phyloP scores from a whole-genome alignment of 768 basidiomycete genomes.

The Terana coerulea region DNA sequence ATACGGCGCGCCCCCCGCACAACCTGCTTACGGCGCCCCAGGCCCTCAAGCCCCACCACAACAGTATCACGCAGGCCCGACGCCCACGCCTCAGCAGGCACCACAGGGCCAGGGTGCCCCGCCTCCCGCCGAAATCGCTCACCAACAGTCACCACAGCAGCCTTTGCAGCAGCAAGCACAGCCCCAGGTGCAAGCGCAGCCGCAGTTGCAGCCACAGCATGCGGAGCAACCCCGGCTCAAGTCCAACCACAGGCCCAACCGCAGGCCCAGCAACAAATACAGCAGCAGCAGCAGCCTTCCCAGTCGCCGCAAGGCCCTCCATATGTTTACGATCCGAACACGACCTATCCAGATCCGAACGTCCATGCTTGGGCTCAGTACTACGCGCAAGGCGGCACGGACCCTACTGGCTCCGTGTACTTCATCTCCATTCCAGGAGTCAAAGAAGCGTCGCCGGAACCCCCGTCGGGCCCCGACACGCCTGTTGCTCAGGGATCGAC shows the following conservation, averaged over 20 bases:
- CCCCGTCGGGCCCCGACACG: neutral
- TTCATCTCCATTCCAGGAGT: constrained; percentile 77
- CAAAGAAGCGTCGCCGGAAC: constrained; percentile 36
- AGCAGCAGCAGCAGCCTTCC: constrained; percentile 33
- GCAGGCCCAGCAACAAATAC: constrained; percentile 26
- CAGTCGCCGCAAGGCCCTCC: constrained; percentile 38
- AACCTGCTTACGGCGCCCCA: neutral
- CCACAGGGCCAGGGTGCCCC: constrained; percentile 2
- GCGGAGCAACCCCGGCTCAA: constrained; percentile 20
- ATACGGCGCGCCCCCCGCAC: constrained; percentile 8
- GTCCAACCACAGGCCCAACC: constrained; percentile 21
- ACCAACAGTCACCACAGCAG: constrained; percentile 28
- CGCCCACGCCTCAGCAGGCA: neutral
- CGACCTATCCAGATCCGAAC: constrained; percentile 72
- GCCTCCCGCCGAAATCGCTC: constrained; percentile 18
- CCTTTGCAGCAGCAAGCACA: constrained; percentile 31
- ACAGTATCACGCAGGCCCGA: neutral
- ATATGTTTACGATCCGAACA: constrained; percentile 57
- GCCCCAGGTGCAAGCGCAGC: constrained; percentile 26
- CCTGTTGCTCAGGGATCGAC: neutral
- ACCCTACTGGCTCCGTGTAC: constrained; percentile 73
- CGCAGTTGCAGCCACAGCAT: constrained; percentile 19
- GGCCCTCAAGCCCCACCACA: neutral
- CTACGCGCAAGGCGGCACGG: constrained; percentile 75
- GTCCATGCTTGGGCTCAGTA: constrained; percentile 87